Conservation (phyloP, 768 basidiomycete species). For the Tephrocybe rancida region DNA sequence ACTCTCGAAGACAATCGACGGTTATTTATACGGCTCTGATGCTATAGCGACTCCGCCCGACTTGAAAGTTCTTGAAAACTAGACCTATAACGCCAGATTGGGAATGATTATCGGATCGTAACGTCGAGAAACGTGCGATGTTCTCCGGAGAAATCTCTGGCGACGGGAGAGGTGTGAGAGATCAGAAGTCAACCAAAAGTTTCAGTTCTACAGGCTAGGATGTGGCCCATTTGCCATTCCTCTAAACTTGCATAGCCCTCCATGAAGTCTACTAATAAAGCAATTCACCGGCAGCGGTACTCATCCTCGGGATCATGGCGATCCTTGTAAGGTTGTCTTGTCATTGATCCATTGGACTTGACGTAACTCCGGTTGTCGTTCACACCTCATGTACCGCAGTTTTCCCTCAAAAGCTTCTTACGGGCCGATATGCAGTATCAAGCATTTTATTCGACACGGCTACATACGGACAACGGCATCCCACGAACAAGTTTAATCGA, state of each 20-base stretch:
- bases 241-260: background rate
- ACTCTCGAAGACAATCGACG: conserved; percentile 22
- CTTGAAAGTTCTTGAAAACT: conserved; percentile 23
- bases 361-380: conserved; percentile 8
- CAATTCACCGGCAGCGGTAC: too few relatives aligned
- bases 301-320: background rate
- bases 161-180: background rate
- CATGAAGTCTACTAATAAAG: background rate
- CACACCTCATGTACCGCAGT: background rate
- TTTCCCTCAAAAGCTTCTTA: conserved; percentile 7
- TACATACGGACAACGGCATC: conserved; percentile 16
- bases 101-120: conserved; percentile 33
- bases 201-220: background rate
- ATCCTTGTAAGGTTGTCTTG: too few relatives aligned
- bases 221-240: background rate
- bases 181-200: background rate
- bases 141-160: conserved; percentile 9
- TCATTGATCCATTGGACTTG: conserved; percentile 10
- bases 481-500: conserved; percentile 60
- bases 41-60: background rate
- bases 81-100: conserved; percentile 30
- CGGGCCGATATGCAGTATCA: conserved; percentile 11
- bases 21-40: conserved; percentile 12
- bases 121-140: conserved; percentile 30
- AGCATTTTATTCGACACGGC: conserved; percentile 16